A percentile compares a stretch with the other conserved stretches of the same genome.
phyloP scores from a whole-genome alignment of 192 early-diverging fungal species.

The Linnemannia exigua region DNA sequence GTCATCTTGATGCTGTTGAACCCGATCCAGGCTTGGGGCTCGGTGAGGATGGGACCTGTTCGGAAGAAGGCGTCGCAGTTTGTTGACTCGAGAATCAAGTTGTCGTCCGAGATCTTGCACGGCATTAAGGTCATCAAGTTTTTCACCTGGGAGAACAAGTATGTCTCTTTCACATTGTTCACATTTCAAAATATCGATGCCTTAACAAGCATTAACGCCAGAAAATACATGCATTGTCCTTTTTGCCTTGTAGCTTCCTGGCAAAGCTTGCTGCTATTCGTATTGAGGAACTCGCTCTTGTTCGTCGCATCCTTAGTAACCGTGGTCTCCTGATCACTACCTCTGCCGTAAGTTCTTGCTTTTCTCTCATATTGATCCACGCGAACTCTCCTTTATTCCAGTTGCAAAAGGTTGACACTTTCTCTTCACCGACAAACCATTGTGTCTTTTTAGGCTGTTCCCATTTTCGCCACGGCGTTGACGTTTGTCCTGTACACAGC shows the following conservation, averaged over 20 bases:
- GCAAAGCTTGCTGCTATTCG: conserved; percentile 12
- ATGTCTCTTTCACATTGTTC: neutral
- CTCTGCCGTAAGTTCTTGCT: conserved; percentile 6
- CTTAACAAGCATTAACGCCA: no score
- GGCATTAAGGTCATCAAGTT: conserved; percentile 72
- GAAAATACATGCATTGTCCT: no score
- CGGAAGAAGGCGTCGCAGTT: conserved; percentile 26
- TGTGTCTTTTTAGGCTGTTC: neutral
- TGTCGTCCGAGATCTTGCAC: conserved; percentile 63
- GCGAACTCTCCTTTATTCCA: no score
- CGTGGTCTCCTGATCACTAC: conserved; percentile 17
- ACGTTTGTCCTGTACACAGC: conserved; percentile 18
- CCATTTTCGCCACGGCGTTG: conserved; percentile 18
- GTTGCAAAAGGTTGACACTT: no score
- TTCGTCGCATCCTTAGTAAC: neutral
- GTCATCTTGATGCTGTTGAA: conserved; percentile 8
- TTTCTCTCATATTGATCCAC: neutral
- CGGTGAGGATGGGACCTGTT: conserved; percentile 6
- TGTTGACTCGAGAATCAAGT: conserved; percentile 64
- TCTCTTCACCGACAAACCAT: neutral
- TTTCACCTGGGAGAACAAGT: conserved; percentile 65
- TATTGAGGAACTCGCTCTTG: conserved; percentile 9
- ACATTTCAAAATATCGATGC: neutral
- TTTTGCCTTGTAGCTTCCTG: conserved; percentile 12
- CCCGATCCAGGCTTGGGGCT: conserved; percentile 22